A percentile compares a stretch with the other conserved stretches of the same genome.
phyloP scores from a whole-genome alignment of 2,329 filamentous ascomycete genomes.

The Phyllosticta capitalensis region DNA sequence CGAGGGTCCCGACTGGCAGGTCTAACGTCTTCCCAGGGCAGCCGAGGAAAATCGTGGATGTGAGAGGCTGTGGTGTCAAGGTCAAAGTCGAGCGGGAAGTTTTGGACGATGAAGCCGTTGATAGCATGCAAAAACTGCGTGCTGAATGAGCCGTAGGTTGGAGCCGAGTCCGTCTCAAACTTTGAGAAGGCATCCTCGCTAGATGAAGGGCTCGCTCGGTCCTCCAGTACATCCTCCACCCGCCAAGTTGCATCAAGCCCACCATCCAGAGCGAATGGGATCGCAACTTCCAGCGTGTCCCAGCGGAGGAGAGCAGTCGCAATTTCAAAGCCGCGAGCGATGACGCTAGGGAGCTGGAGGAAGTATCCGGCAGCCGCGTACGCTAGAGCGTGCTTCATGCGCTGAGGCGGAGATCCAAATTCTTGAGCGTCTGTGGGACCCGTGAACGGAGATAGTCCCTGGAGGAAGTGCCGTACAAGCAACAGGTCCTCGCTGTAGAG shows the following conservation, averaged over 20 bases:
- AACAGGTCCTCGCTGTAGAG: constrained; percentile 28
- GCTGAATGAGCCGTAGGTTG: constrained; percentile 45
- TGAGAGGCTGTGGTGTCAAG: constrained; percentile 44
- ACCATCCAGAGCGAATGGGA: constrained; percentile 50
- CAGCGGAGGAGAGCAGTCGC: constrained; percentile 50
- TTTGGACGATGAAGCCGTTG: constrained; percentile 50
- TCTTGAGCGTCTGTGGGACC: constrained; percentile 17
- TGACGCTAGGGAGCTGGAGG: constrained; percentile 47
- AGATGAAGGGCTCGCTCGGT: constrained; percentile 28
- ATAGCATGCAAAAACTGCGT: constrained; percentile 46
- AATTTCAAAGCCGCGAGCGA: constrained; percentile 50
- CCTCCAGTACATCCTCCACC: constrained; percentile 16
- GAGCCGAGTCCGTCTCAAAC: constrained; percentile 11
- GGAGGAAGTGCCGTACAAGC: constrained; percentile 19
- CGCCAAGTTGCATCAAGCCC: constrained; percentile 31
- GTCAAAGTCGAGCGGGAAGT: constrained; percentile 51
- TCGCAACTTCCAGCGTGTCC: constrained; percentile 51
- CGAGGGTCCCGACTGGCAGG: constrained; percentile 40
- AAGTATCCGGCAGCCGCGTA: constrained; percentile 55
- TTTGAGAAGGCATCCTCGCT: constrained; percentile 18
- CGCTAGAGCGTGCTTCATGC: constrained; percentile 38
- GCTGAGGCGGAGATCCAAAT: constrained; percentile 23
- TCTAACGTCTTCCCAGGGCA: constrained; percentile 33
- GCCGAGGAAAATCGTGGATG: constrained; percentile 37
- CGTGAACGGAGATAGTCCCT: constrained; percentile 21